These are phyloP conservation scores for Tagetes erecta DNA, from an alignment of 129 eudicot genomes.

Conservation along the genomic window DNA sequence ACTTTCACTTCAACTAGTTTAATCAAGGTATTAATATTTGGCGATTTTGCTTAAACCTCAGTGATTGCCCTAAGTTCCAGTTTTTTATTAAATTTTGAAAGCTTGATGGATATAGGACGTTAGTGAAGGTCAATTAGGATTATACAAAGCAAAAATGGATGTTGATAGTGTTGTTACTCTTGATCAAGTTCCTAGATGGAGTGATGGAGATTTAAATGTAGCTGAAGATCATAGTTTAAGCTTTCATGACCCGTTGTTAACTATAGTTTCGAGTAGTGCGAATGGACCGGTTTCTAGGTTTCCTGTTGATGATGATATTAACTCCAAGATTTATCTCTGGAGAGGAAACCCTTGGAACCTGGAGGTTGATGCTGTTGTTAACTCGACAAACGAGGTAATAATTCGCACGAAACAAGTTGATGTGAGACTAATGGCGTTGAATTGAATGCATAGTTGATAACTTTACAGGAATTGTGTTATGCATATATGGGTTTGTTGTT, in stretches of 20 bases:
- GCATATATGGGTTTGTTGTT: not conserved
- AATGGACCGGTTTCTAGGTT: slow-evolving; percentile 59
- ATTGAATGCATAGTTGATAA: too few relatives aligned
- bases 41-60: too few relatives aligned
- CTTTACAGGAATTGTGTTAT: slow-evolving; percentile 16
- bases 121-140: not conserved
- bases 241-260: slow-evolving; percentile 73
- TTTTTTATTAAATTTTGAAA: too few relatives aligned
- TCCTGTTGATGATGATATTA: slow-evolving; percentile 83
- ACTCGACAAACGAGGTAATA: slow-evolving; percentile 91
- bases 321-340: slow-evolving; percentile 90
- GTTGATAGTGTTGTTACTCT: slow-evolving; percentile 70
- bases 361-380: slow-evolving; percentile 98
- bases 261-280: slow-evolving; percentile 56
- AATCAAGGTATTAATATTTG: too few relatives aligned
- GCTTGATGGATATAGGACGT: not conserved
- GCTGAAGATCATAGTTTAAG: slow-evolving; percentile 55
- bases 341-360: slow-evolving; percentile 98
- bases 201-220: slow-evolving; percentile 65
- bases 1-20: too few relatives aligned
- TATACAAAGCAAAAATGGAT: too few relatives aligned
- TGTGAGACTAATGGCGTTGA: not conserved
- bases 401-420: not conserved
- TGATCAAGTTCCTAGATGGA: slow-evolving; percentile 94
- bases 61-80: not conserved